A percentile compares a stretch with the other conserved stretches of the same genome.
Conservation (phyloP, 352 stramenopile species). For the Thalassiosira hispida region DNA sequence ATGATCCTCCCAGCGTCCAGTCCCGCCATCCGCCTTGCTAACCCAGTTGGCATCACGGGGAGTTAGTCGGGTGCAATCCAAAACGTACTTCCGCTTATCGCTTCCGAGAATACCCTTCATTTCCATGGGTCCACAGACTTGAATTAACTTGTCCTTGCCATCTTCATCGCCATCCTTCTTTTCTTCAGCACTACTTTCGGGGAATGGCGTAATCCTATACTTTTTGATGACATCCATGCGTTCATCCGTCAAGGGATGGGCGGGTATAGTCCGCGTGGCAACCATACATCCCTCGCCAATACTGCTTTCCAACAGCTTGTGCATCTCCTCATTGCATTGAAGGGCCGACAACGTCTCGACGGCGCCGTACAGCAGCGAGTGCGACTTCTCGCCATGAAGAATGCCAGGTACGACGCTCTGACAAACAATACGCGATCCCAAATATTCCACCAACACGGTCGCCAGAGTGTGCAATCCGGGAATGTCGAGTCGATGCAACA, state of each 20-base stretch:
- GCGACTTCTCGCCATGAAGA: constrained; percentile 92
- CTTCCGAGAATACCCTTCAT: constrained; percentile 95
- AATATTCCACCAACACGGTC: constrained; percentile 94
- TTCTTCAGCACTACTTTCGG: constrained; percentile 3
- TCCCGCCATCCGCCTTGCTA: constrained; percentile 64
- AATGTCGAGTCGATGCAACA: constrained; percentile 92
- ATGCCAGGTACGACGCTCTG: constrained; percentile 96
- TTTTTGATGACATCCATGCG: constrained; percentile 62
- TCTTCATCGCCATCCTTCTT: constrained; percentile 42
- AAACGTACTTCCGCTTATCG: constrained; percentile 91
- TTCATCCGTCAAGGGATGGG: constrained; percentile 63
- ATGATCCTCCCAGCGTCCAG: constrained; percentile 81
- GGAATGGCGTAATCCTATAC: constrained; percentile 30
- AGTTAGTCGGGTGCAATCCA: constrained; percentile 94
- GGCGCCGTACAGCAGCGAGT: constrained; percentile 94
- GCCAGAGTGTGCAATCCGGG: constrained; percentile 92
- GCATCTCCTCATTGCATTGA: constrained; percentile 89
- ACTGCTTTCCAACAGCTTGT: constrained; percentile 87
- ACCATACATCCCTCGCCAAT: constrained; percentile 76
- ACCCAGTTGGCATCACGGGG: constrained; percentile 94
- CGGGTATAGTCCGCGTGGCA: constrained; percentile 59
- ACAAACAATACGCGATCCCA: constrained; percentile 93
- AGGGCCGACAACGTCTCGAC: constrained; percentile 89
- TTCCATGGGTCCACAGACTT: constrained; percentile 92
- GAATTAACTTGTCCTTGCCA: constrained; percentile 55